Percentiles rank a stretch among this genome's conserved stretches.
phyloP scores from a whole-genome alignment of 2,329 filamentous ascomycete species.

The Nakataea oryzae region DNA sequence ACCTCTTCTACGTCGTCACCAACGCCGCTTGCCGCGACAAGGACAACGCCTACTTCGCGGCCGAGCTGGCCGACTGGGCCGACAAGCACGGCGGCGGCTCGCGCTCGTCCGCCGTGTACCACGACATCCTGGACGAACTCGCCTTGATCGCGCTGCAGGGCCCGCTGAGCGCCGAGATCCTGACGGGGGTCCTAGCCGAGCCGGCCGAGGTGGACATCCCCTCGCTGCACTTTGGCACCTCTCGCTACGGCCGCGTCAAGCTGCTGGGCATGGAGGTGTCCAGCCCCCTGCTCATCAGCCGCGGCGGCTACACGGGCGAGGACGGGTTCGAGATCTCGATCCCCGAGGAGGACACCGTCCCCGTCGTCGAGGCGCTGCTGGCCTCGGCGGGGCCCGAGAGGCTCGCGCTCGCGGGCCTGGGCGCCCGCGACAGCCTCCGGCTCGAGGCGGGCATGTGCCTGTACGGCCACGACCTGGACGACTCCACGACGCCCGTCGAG shows the following conservation, averaged over 20 bases:
- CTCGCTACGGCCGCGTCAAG: conserved; percentile 53
- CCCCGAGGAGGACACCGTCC: conserved; percentile 51
- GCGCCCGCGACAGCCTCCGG: conserved; percentile 81
- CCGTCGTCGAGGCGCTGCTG: conserved; percentile 61
- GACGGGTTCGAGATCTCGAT: conserved; percentile 97
- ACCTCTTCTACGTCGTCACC: conserved; percentile 85
- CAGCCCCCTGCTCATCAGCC: conserved; percentile 60
- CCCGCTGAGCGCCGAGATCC: conserved; percentile 60
- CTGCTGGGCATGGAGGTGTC: conserved; percentile 35
- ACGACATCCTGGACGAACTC: conserved; percentile 51
- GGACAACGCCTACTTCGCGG: conserved; percentile 66
- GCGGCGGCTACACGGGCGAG: conserved; percentile 93
- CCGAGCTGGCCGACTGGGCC: conserved; percentile 53
- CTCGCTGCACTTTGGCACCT: conserved; percentile 73
- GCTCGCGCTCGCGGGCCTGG: conserved; percentile 76
- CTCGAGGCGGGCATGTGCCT: conserved; percentile 97
- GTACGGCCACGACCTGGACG: conserved; percentile 97
- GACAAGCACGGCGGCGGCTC: conserved; percentile 12
- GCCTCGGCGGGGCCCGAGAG: conserved; percentile 46
- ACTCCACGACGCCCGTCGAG: conserved; percentile 53
- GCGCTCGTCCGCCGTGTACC: conserved; percentile 8
- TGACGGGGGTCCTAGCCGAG: conserved; percentile 51
- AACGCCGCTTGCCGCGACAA: conserved; percentile 90
- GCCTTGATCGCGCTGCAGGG: conserved; percentile 87
- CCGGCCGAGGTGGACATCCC: conserved; percentile 44